Base-by-base conservation (phyloP, 495 filamentous ascomycete species). In the Chaetomidium leptoderma region DNA sequence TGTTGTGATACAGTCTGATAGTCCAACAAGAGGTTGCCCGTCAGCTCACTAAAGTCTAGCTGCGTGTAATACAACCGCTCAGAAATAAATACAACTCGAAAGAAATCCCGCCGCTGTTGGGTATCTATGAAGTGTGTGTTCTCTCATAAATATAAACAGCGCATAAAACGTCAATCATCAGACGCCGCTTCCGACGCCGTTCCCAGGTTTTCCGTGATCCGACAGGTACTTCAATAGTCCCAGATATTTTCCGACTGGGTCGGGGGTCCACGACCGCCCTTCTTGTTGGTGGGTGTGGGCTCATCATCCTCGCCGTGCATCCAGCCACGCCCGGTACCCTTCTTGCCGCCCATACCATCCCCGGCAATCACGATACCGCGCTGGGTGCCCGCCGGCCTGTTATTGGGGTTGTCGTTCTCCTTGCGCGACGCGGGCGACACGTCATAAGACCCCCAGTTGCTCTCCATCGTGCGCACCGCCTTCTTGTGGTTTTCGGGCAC, bases 261-360 rank as follows among this genome's bases (percentile, higher is more conserved):
- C 11, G 65, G 53, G 1, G 59, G 54, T 3, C 60, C 68, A 27
- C 53, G 66, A 13, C 36, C 37, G 17, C 63, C 65, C 63, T 73
- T 76, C 61, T 70, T 76, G 21, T 63, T 66, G 13, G 72, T 40
- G 10, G 49, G 61, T 7, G 64, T 66, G 16, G 71, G 29, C 35
- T 63, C 57, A 8, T 66, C 70, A 17, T 76, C 77, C 36, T 71
- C 78, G 49, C 76, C 76, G 74, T 23, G 82, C 80, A 49, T 81
- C 86, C 86, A 90, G 60, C 72, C 68, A 55, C 82, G 71, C n/a
- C 72, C 74, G 16, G 76, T 63, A 16, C 80, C 85, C 67, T 82
- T 87, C 59, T 79, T 81, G 45, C 86, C 86, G 30, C 88, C 87
- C 84, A 89, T 90, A 26, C 87, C 89, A 61, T 92, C 83, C 32